Evolutionary conservation across 2,329 filamentous ascomycete species (phyloP).

Genomic region (Fusarium illudens): DNA sequence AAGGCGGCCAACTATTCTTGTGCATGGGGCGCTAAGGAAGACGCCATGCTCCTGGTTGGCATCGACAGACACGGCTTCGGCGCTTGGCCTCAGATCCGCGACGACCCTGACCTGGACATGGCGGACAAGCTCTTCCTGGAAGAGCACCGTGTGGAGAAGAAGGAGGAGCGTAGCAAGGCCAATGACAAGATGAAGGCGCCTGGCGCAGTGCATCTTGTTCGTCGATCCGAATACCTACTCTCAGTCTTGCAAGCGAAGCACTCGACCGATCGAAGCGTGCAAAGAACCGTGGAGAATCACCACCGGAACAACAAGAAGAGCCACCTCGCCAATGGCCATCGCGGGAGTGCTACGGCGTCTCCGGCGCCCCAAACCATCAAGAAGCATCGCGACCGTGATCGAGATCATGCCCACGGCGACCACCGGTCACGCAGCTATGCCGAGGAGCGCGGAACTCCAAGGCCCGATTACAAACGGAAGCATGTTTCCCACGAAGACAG

Average conservation of each 20-base stretch:
- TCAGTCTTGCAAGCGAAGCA: slow-evolving; percentile 92
- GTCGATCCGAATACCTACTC: slow-evolving; percentile 91
- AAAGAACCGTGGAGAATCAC: slow-evolving; percentile 87
- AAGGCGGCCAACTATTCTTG: slow-evolving; percentile 93
- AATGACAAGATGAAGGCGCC: slow-evolving; percentile 88
- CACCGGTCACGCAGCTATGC: slow-evolving; percentile 60
- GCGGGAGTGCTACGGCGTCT: slow-evolving; percentile 73
- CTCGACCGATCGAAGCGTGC: slow-evolving; percentile 77
- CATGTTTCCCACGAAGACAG: slow-evolving; percentile 60
- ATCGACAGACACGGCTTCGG: slow-evolving; percentile 95
- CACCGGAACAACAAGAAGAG: slow-evolving; percentile 92
- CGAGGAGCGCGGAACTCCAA: slow-evolving; percentile 60
- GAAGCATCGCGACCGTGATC: slow-evolving; percentile 59
- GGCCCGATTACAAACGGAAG: slow-evolving; percentile 68
- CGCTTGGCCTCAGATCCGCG: slow-evolving; percentile 92
- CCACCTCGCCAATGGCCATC: slow-evolving; percentile 64
- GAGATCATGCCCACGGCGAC: slow-evolving; percentile 56
- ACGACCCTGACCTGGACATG: slow-evolving; percentile 87
- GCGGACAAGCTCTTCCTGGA: slow-evolving; percentile 94
- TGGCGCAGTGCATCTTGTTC: slow-evolving; percentile 95
- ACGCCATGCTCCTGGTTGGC: slow-evolving; percentile 95
- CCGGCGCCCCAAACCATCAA: slow-evolving; percentile 65
- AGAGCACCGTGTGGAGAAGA: slow-evolving; percentile 97
- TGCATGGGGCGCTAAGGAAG: slow-evolving; percentile 90
- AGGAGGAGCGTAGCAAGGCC: slow-evolving; percentile 84